These are phyloP conservation scores for Fusarium bulbicola DNA, from an alignment of 2,329 filamentous ascomycete genomes.

Conservation along the genomic window DNA sequence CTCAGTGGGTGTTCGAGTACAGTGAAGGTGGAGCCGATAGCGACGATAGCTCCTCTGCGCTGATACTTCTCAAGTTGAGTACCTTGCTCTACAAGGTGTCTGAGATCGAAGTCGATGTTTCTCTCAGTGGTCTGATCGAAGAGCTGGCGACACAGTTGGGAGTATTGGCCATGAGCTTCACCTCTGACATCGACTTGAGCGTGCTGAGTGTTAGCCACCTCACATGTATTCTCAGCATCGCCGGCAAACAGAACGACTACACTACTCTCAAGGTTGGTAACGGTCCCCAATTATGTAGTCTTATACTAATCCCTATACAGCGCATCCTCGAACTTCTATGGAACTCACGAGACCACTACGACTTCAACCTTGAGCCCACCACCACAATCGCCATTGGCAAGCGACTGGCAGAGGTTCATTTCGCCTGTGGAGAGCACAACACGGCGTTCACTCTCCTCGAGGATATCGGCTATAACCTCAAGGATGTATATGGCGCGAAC, in stretches of 20 bases:
- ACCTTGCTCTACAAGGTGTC: background rate
- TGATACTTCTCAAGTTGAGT: background rate
- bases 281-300: fast-evolving
- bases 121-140: background rate
- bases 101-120: background rate
- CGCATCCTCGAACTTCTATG: background rate
- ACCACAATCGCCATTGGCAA: background rate
- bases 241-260: background rate
- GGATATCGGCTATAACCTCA: background rate
- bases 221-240: background rate
- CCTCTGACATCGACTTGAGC: background rate
- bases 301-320: background rate
- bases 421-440: background rate
- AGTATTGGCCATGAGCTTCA: background rate
- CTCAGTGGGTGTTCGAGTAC: background rate
- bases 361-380: background rate
- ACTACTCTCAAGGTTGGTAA: background rate
- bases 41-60: background rate
- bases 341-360: background rate
- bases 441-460: background rate
- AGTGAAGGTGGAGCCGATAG: background rate
- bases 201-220: background rate
- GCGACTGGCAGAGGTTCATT: background rate
- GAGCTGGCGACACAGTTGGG: background rate
- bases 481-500: background rate